Evolutionary conservation across 306 rosid genomes (phyloP), one percentile per base, ranked within the genome.

Genomic region (Ammopiptanthus mongolicus): DNA sequence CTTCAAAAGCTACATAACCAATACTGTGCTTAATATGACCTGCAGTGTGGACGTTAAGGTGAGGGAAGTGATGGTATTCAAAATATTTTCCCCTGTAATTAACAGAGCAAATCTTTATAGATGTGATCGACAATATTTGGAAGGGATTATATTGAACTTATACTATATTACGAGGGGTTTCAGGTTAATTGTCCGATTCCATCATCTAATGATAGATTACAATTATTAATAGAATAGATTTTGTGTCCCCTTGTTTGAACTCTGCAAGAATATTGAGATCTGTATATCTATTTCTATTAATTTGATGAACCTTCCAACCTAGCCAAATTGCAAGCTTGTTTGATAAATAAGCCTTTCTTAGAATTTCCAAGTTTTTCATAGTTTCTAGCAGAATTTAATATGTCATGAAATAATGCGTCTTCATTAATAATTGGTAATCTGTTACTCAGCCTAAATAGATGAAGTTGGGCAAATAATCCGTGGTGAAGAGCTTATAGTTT

Each of bases 221-320:
- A 42, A 76, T 34, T 71, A 70, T 29, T 34, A 70, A 62, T 65
- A 18, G 65, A 64, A 68, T 57, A 57, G 76, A 75, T 83, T 73
- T 73, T 69, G 29, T 83, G 84, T 65, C 69, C 10, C 82, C 67
- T 37, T 74, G 19, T 68, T 73, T 28, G 79, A 69, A 53, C 57
- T 69, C 53, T 56, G 17, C 50, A 46, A 57, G 52, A 80, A 56
- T 39, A 73, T 68, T 19, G 61, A 63, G 42, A 53, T 83, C 51
- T 42, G 51, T 1, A 59, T 12, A 39, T 80, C 11, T 5, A 71
- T 71, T 51, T 41, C 41, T 64, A 18, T 9, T 6, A 23, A 3
- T 56, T 57, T 17, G 28, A 51, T 21, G 39, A 65, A 75, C 52
- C 28, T 14, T 67, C 39, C 33, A 75, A 68, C 42, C 44, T 5